Evolutionary conservation across 2,329 filamentous ascomycete genomes (phyloP).

Genomic region (Colletotrichum gigasporum): DNA sequence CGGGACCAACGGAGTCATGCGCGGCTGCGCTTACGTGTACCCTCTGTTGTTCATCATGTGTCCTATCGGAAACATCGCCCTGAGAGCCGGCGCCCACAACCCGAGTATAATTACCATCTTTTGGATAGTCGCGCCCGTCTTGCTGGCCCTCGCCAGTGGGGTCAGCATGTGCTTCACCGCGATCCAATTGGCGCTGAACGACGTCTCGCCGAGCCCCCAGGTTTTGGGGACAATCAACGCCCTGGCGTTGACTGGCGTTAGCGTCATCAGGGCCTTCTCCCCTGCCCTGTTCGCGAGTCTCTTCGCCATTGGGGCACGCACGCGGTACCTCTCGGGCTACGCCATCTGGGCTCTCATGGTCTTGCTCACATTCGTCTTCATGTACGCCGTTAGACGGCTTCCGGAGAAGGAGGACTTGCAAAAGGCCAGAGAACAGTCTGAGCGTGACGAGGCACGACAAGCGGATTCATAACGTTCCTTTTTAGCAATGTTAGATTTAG

Average conservation of each 20-base stretch:
- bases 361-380: neutral
- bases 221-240: constrained; percentile 76
- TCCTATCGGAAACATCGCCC: constrained; percentile 62
- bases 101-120: constrained; percentile 54
- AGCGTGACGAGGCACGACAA: neutral
- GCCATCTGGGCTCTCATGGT: constrained; percentile 18
- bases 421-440: neutral
- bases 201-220: constrained; percentile 71
- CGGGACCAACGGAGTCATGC: constrained; percentile 74
- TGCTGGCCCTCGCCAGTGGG: constrained; percentile 65
- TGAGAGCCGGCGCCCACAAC: constrained; percentile 58
- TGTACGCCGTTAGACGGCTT: constrained; percentile 8
- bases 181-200: constrained; percentile 78
- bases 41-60: constrained; percentile 70
- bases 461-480: neutral
- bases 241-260: constrained; percentile 66
- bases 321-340: constrained; percentile 71
- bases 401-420: neutral
- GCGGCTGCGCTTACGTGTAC: constrained; percentile 61
- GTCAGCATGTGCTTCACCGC: constrained; percentile 77
- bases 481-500: too few species aligned
- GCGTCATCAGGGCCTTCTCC: constrained; percentile 70
- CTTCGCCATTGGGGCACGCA: constrained; percentile 72
- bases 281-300: constrained; percentile 74
- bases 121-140: constrained; percentile 55